Evolutionary conservation across 768 basidiomycete genomes (phyloP).

Genomic region (Pilatotrama ljubarskyi): DNA sequence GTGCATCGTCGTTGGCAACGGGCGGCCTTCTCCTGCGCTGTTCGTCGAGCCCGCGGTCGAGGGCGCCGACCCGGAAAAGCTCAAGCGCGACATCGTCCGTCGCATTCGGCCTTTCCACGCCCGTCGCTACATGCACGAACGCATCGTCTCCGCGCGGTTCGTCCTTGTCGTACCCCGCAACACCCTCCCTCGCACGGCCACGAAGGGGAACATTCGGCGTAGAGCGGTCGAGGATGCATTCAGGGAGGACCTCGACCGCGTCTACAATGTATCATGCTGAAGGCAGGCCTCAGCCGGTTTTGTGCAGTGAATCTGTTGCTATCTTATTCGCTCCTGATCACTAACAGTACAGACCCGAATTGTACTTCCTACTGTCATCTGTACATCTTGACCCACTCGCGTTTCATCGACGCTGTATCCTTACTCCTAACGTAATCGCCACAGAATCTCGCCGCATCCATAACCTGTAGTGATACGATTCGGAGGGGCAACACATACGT

Average conservation of each 20-base stretch:
- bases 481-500: neutral
- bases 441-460: neutral
- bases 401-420: neutral
- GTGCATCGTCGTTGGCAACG: conserved; percentile 75
- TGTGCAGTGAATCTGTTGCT: conserved; percentile 1
- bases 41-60: conserved; percentile 62
- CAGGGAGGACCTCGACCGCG: conserved; percentile 55
- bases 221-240: conserved; percentile 72
- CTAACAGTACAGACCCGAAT: neutral
- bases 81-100: conserved; percentile 76
- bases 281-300: neutral
- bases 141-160: conserved; percentile 65
- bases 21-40: conserved; percentile 73
- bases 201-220: conserved; percentile 81
- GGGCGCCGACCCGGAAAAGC: conserved; percentile 55
- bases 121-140: conserved; percentile 77
- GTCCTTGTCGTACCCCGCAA: conserved; percentile 64
- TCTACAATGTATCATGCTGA: conserved; percentile 42
- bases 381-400: neutral
- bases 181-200: conserved; percentile 72
- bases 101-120: conserved; percentile 73
- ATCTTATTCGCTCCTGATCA: conserved; percentile 1
- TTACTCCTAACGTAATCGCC: neutral
- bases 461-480: neutral
- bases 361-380: neutral